Percentiles rank a stretch among this genome's conserved stretches.
Evolutionary conservation across 2,329 filamentous ascomycete genomes (phyloP).

Genomic region (Tolypocladium capitatum): DNA sequence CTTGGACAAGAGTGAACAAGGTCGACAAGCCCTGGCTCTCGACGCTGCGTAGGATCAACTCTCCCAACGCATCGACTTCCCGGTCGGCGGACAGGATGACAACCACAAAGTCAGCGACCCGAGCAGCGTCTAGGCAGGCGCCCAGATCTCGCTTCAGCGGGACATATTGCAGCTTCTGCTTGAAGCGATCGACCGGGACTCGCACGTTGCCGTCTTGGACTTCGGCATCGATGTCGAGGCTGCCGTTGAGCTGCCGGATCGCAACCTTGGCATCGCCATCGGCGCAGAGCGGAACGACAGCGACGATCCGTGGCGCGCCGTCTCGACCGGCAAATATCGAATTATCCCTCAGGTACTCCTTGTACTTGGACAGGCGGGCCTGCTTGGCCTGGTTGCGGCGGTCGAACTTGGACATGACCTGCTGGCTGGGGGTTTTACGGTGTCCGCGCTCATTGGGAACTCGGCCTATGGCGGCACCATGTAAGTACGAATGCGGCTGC

Average conservation of each 20-base stretch:
- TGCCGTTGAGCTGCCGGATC: conserved; percentile 58
- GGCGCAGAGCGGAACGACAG: conserved; percentile 69
- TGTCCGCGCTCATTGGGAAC: conserved; percentile 58
- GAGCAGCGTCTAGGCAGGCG: conserved; percentile 70
- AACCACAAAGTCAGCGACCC: conserved; percentile 82
- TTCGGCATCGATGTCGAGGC: conserved; percentile 64
- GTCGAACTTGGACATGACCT: conserved; percentile 95
- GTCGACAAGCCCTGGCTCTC: conserved; percentile 93
- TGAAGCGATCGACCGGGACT: conserved; percentile 76
- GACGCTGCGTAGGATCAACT: conserved; percentile 72
- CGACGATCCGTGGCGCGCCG: conserved; percentile 77
- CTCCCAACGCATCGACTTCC: conserved; percentile 74
- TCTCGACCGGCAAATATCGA: conserved; percentile 77
- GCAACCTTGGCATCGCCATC: conserved; percentile 56
- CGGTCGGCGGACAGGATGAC: conserved; percentile 70
- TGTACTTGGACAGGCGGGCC: conserved; percentile 69
- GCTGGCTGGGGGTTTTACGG: conserved; percentile 84
- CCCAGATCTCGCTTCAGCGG: conserved; percentile 61
- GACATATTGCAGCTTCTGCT: conserved; percentile 84
- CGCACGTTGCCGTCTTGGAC: conserved; percentile 46
- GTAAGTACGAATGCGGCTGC: neutral
- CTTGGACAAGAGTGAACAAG: conserved; percentile 73
- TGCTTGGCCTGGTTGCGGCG: conserved; percentile 91
- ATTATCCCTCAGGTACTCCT: conserved; percentile 65
- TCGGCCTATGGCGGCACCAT: conserved; percentile 45